Conservation (phyloP, 192 early-diverging fungal genomes). For the Linnemannia elongata region DNA sequence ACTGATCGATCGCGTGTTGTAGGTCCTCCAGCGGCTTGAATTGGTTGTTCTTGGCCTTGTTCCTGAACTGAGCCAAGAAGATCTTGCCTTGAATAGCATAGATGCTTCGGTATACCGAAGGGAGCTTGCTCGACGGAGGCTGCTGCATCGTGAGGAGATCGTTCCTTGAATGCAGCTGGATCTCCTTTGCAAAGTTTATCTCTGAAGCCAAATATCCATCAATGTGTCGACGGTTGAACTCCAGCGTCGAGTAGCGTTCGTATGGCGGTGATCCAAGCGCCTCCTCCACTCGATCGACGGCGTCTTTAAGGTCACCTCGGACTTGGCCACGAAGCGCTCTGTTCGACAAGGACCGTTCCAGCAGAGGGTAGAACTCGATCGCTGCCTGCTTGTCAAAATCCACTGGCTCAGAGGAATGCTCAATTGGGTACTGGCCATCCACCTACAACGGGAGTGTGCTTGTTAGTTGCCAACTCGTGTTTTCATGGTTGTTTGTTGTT, state of each 20-base stretch:
- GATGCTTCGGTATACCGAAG: conserved; percentile 65
- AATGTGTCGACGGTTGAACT: conserved; percentile 56
- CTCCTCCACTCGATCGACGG: conserved; percentile 68
- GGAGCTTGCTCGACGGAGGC: conserved; percentile 45
- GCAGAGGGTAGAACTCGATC: conserved; percentile 63
- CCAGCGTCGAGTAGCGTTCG: conserved; percentile 56
- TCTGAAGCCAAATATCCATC: conserved; percentile 52
- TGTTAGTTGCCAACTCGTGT: neutral
- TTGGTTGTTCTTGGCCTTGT: conserved; percentile 60
- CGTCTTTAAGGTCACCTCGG: conserved; percentile 72
- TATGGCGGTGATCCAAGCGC: conserved; percentile 67
- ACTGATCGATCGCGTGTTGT: conserved; percentile 67
- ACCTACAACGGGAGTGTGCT: conserved; percentile 38
- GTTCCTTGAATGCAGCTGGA: conserved; percentile 29
- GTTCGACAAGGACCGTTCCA: conserved; percentile 59
- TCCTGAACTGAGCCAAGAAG: conserved; percentile 62
- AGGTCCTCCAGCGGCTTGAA: conserved; percentile 70
- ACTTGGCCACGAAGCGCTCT: conserved; percentile 58
- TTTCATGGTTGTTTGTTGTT: neutral
- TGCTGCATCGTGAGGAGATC: conserved; percentile 40
- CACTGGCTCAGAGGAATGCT: conserved; percentile 63
- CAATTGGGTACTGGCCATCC: conserved; percentile 62
- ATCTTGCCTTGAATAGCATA: conserved; percentile 72
- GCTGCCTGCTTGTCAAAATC: conserved; percentile 70
- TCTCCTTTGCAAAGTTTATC: conserved; percentile 53